phyloP scores from a whole-genome alignment of 2,329 filamentous ascomycete species.

The Pestalotiopsis sp. region DNA sequence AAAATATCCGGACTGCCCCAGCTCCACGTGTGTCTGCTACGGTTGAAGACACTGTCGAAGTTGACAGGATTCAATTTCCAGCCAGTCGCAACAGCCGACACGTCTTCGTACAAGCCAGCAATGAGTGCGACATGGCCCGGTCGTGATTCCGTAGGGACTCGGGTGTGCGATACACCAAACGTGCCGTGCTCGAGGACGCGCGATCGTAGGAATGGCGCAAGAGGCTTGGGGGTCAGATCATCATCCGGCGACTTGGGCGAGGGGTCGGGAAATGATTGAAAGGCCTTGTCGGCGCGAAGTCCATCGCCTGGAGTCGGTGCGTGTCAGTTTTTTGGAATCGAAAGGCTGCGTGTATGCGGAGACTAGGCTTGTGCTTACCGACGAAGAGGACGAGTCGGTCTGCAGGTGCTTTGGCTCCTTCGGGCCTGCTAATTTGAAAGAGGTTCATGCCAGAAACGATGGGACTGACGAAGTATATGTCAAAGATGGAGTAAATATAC shows the following conservation, averaged over 20 bases:
- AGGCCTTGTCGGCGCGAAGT: conserved; percentile 94
- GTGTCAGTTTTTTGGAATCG: conserved; percentile 4
- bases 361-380: conserved; percentile 53
- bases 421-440: conserved; percentile 66
- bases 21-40: conserved; percentile 95
- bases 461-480: conserved; percentile 97
- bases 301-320: conserved; percentile 69
- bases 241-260: conserved; percentile 62
- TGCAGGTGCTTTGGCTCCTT: conserved; percentile 69
- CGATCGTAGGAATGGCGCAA: conserved; percentile 90
- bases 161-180: conserved; percentile 95
- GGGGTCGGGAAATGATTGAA: conserved; percentile 89
- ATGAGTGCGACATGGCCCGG: conserved; percentile 97
- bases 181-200: conserved; percentile 86
- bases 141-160: conserved; percentile 93
- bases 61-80: conserved; percentile 99
- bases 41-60: conserved; percentile 98
- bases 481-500: conserved; percentile 95
- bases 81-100: conserved; percentile 93
- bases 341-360: background rate
- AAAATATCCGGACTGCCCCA: conserved; percentile 98
- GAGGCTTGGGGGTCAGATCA: conserved; percentile 71
- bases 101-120: conserved; percentile 95
- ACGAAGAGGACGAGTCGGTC: conserved; percentile 92
- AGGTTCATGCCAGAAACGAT: conserved; percentile 94